Base-by-base conservation (phyloP, 2,329 filamentous ascomycete genomes). In the Chrysosporium queenslandicum region DNA sequence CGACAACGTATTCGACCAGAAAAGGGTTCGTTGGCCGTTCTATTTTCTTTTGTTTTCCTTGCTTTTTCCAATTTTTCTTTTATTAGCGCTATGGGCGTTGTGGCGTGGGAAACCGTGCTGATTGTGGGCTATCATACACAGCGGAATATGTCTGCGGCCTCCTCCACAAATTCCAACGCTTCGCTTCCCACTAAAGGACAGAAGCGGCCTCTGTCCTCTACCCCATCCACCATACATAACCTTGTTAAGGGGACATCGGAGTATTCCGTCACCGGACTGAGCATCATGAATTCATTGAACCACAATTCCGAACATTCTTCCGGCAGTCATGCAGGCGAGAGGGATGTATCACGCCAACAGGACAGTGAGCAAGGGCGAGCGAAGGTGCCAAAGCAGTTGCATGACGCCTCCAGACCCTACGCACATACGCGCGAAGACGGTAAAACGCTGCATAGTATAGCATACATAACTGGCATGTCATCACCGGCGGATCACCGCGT, bases 1-100 rank as follows among this genome's bases (percentile, higher is more conserved):
- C 5, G 66, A 68, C 50, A 68, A 68, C 55, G 65, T 68, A 2
- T 68, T 67, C 55, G 64, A 68, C 53, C 64, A 67, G 49, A 66
- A 64, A 55, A 57, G 64, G 53, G 64, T 63, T 11, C 58, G 57
- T 53, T 23, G 18, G 20, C 23, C 14, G 21, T 11, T 12, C 27
- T 23, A 25, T 20, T 45, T 45, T 32, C 27, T 29, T 43, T 29
- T 43, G 3, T 27, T 40, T 27, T 29, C 4, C 18, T 37, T 39
- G 6, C 29, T 37, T 27, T 39, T 27, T 34, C 32, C 11, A 37
- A 18, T 39, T 11, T 45, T 30, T 45, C 27, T 14, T 27, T 29
- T 43, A 6, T 43, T 29, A 25, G 12, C 12, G 20, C 12, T 6
- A 27, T 27, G 21, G 6, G 40, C 12, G 3, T 12, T 40, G 20